These are phyloP conservation scores for Daldinia sp. DNA, from an alignment of 2,329 filamentous ascomycete genomes.

Conservation along the genomic window DNA sequence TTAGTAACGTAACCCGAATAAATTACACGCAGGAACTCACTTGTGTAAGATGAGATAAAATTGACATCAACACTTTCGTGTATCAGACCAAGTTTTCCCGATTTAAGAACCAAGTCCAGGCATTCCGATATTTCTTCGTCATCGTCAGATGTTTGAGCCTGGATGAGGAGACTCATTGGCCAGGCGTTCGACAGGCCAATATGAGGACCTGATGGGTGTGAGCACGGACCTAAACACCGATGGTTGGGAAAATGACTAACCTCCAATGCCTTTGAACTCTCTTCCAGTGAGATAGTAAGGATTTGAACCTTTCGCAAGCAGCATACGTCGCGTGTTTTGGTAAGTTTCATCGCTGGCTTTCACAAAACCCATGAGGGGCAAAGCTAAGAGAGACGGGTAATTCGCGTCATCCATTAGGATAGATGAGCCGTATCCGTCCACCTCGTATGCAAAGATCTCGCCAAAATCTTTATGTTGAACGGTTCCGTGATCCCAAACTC, in stretches of 20 bases:
- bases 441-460: conserved; percentile 86
- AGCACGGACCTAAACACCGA: conserved; percentile 9
- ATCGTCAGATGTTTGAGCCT: conserved; percentile 87
- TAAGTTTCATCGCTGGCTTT: conserved; percentile 76
- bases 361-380: conserved; percentile 84
- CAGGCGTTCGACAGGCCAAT: conserved; percentile 92
- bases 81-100: conserved; percentile 81
- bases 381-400: conserved; percentile 81
- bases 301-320: conserved; percentile 81
- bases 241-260: conserved; percentile 59
- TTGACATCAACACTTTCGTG: conserved; percentile 95
- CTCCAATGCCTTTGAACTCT: conserved; percentile 89
- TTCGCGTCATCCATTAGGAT: conserved; percentile 94
- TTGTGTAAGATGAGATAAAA: conserved; percentile 73
- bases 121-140: conserved; percentile 84
- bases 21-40: conserved; percentile 59
- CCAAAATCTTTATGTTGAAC: conserved; percentile 80
- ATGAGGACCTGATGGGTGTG: conserved; percentile 62
- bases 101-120: conserved; percentile 79
- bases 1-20: conserved; percentile 27
- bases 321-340: conserved; percentile 84
- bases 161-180: conserved; percentile 95
- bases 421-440: conserved; percentile 85
- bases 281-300: conserved; percentile 87
- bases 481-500: conserved; percentile 87